Evolutionary conservation across 306 rosid genomes (phyloP).

Genomic region (Rubus idaeus): DNA sequence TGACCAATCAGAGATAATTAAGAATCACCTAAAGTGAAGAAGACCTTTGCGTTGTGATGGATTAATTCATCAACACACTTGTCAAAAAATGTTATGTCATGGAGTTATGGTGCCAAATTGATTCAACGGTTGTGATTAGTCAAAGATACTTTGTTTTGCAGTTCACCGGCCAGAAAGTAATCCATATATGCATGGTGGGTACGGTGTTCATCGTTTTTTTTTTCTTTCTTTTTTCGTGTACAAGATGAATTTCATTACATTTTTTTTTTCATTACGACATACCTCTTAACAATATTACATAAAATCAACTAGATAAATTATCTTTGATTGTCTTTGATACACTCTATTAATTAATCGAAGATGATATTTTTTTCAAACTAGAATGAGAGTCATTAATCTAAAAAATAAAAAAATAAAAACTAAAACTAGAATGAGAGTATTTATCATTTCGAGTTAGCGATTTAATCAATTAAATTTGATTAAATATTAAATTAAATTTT

Average conservation of each 20-base stretch:
- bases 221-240: not conserved
- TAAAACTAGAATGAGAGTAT: too few species aligned
- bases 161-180: not conserved
- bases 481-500: too few species aligned
- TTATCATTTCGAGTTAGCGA: too few species aligned
- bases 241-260: not conserved
- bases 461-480: too few species aligned
- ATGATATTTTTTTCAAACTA: too few species aligned
- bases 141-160: not conserved
- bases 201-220: not conserved
- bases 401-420: too few species aligned
- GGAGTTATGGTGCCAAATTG: not conserved
- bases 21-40: slow-evolving; percentile 6
- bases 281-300: too few species aligned
- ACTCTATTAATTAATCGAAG: too few species aligned
- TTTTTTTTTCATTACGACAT: too few species aligned
- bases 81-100: not conserved
- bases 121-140: not conserved
- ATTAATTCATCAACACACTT: not conserved
- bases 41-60: not conserved
- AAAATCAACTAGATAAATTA: too few species aligned
- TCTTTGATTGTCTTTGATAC: too few species aligned
- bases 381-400: too few species aligned
- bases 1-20: slow-evolving; percentile 27
- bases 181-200: not conserved